A percentile compares a stretch with the other conserved stretches of the same genome.
Conservation (phyloP, 108 stramenopile species). For the Skeletonema marinoi region DNA sequence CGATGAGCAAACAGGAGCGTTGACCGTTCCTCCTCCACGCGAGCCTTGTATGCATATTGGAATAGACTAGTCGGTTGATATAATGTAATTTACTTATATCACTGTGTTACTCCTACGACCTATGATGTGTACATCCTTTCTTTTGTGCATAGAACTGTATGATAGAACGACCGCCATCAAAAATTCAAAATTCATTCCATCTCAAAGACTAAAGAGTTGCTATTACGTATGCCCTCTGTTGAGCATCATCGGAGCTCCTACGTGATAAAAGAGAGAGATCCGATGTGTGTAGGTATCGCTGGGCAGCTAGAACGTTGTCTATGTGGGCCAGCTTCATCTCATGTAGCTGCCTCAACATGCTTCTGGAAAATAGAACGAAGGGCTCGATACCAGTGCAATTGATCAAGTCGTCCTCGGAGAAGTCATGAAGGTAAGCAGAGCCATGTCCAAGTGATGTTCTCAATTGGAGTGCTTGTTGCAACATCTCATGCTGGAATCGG, state of each 20-base stretch:
- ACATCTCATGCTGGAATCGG: neutral
- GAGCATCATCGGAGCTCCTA: neutral
- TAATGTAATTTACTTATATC: neutral
- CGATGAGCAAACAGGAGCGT: slow-evolving; percentile 39
- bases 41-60: slow-evolving; percentile 31
- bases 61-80: neutral
- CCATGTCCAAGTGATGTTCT: neutral
- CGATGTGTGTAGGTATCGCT: neutral
- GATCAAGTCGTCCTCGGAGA: neutral
- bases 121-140: neutral
- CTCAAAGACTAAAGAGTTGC: neutral
- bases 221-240: neutral
- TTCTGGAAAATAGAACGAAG: neutral
- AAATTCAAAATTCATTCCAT: neutral
- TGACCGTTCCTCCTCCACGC: slow-evolving; percentile 29
- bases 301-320: neutral
- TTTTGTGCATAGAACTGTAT: neutral
- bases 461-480: neutral
- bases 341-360: neutral
- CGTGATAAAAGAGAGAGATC: neutral
- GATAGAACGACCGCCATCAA: no score
- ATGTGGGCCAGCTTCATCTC: neutral
- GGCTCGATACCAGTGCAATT: neutral
- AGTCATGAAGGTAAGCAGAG: neutral
- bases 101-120: neutral